Conservation (phyloP, 2,329 filamentous ascomycete species). For the Fusarium bactridioides region DNA sequence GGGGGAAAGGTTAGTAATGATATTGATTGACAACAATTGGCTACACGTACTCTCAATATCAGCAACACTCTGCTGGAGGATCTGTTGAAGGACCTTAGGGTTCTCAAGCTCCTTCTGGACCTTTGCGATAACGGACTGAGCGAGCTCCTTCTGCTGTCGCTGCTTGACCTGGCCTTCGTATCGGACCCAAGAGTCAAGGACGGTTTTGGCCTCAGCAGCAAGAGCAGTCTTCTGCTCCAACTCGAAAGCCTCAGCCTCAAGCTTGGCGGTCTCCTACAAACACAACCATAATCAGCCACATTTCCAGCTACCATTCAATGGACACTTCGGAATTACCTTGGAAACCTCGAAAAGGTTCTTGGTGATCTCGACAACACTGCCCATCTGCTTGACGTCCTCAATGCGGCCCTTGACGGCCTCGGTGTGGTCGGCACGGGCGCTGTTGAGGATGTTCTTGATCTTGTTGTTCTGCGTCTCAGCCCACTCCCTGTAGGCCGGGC, state of each 20-base stretch:
- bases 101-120: conserved; percentile 99
- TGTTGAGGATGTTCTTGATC: conserved; percentile 95
- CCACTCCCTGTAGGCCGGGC: conserved; percentile 92
- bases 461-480: conserved; percentile 87
- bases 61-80: conserved; percentile 93
- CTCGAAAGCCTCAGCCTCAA: conserved; percentile 96
- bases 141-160: conserved; percentile 96
- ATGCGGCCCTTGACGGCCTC: conserved; percentile 95
- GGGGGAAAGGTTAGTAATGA: conserved; percentile 45
- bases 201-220: conserved; percentile 89
- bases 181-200: conserved; percentile 97
- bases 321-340: conserved; percentile 70
- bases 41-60: conserved; percentile 86
- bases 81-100: conserved; percentile 96
- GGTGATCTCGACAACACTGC: conserved; percentile 93
- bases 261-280: conserved; percentile 88
- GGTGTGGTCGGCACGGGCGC: conserved; percentile 93
- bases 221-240: conserved; percentile 96
- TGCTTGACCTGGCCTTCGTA: conserved; percentile 99
- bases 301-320: conserved; percentile 5
- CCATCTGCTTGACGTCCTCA: conserved; percentile 92
- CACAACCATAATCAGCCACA: conserved; percentile 38
- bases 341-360: conserved; percentile 97
- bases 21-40: not conserved
- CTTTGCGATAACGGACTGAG: conserved; percentile 92